phyloP scores from a whole-genome alignment of 805 yeast genomes.

The Saturnispora quitensis region DNA sequence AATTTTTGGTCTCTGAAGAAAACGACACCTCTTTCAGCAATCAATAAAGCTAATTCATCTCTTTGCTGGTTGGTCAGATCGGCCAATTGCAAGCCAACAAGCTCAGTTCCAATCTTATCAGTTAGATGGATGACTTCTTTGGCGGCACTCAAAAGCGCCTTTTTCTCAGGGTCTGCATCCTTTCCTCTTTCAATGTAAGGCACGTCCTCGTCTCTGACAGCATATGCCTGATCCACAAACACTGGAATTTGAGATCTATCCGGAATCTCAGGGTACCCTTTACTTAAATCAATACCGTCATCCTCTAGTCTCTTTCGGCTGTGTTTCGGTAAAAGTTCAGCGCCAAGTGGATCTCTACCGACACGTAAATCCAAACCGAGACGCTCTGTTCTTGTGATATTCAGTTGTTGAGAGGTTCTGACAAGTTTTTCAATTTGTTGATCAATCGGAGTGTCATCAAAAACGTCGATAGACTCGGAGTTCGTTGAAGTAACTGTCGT shows the following conservation, averaged over 20 bases:
- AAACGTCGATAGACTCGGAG: not conserved
- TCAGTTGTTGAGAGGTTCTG: conserved; percentile 8
- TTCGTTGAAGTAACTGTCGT: not conserved
- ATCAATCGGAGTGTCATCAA: conserved; percentile 9
- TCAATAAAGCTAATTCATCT: conserved; percentile 38
- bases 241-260: conserved; percentile 25
- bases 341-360: conserved; percentile 12
- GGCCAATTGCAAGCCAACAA: conserved; percentile 16
- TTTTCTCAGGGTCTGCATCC: conserved; percentile 28
- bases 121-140: not conserved
- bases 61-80: conserved; percentile 35
- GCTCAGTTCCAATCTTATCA: not conserved
- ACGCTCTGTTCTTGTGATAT: conserved; percentile 2
- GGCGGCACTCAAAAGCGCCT: not conserved
- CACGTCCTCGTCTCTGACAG: conserved; percentile 26
- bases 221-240: conserved; percentile 32
- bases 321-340: conserved; percentile 21
- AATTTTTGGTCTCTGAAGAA: conserved; percentile 41
- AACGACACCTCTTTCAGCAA: conserved; percentile 43
- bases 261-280: conserved; percentile 34
- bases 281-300: conserved; percentile 27
- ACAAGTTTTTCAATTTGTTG: conserved; percentile 10
- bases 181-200: conserved; percentile 28
- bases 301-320: conserved; percentile 26
- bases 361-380: conserved; percentile 4